Percentiles rank a stretch among this genome's conserved stretches.
Evolutionary conservation across 306 rosid genomes (phyloP).

Genomic region (Vachellia pachyceras): DNA sequence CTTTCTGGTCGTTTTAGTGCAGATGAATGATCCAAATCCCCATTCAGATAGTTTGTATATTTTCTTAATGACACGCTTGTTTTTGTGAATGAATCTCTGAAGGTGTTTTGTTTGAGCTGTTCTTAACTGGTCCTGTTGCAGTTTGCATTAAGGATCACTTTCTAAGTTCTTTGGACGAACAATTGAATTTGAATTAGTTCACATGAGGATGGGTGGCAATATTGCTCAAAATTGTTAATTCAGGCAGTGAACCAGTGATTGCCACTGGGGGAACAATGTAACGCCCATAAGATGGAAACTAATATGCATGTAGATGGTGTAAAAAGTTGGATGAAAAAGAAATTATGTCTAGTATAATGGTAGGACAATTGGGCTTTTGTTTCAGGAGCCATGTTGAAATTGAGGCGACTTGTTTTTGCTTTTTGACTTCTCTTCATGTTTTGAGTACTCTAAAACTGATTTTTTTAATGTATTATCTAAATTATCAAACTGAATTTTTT

Average conservation of each 20-base stretch:
- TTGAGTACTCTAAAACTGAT: too few species aligned
- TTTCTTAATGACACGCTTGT: neutral
- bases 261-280: neutral
- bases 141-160: neutral
- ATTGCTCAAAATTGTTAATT: neutral
- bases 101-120: neutral
- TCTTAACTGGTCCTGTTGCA: neutral
- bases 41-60: neutral
- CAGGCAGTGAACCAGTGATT: neutral
- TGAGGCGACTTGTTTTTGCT: too few species aligned
- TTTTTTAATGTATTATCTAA: too few species aligned
- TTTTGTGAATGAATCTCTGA: neutral
- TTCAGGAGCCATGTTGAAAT: too few species aligned
- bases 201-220: neutral
- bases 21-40: neutral
- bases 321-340: too few species aligned
- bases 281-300: neutral
- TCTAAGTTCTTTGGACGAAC: neutral
- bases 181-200: neutral
- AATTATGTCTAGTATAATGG: too few species aligned
- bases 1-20: slow-evolving; percentile 11
- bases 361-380: too few species aligned
- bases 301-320: too few species aligned
- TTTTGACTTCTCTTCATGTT: too few species aligned
- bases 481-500: too few species aligned